A percentile compares a stretch with the other conserved stretches of the same genome.
phyloP scores from a whole-genome alignment of 352 stramenopile species.

The Phytophthora chlamydospora region DNA sequence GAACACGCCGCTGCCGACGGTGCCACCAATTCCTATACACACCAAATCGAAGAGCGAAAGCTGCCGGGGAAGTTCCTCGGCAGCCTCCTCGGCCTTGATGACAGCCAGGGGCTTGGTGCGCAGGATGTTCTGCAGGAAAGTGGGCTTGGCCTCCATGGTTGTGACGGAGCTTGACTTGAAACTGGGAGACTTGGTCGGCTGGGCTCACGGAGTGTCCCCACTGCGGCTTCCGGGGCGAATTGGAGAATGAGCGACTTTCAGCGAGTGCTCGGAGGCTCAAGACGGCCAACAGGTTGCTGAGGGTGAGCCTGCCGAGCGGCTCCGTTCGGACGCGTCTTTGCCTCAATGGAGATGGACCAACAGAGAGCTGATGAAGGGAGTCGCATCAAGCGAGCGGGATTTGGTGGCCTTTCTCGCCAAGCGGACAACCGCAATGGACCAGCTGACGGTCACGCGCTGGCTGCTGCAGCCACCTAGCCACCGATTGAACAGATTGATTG shows the following conservation, averaged over 20 bases:
- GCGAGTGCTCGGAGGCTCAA: neutral
- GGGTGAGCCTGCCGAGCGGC: slow-evolving; percentile 10
- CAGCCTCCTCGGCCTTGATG: slow-evolving; percentile 78
- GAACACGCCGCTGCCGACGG: slow-evolving; percentile 94
- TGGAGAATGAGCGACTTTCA: slow-evolving; percentile 18
- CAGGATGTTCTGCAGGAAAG: slow-evolving; percentile 59
- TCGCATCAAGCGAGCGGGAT: slow-evolving; percentile 4
- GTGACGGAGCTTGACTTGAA: too few species aligned
- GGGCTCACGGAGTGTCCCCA: slow-evolving; percentile 20
- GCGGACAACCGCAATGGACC: slow-evolving; percentile 7
- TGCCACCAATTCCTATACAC: slow-evolving; percentile 92
- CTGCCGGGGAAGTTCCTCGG: slow-evolving; percentile 69
- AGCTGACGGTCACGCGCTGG: slow-evolving; percentile 10
- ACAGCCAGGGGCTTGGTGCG: slow-evolving; percentile 77
- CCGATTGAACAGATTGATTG: neutral
- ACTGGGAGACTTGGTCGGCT: too few species aligned
- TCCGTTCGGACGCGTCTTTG: slow-evolving; percentile 29
- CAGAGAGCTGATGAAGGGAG: slow-evolving; percentile 24
- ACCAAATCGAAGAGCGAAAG: slow-evolving; percentile 91
- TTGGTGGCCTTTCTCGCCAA: slow-evolving; percentile 15
- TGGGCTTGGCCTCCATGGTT: slow-evolving; percentile 42
- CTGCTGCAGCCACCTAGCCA: neutral
- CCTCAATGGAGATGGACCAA: slow-evolving; percentile 24
- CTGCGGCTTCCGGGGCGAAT: slow-evolving; percentile 26
- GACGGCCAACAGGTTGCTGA: slow-evolving; percentile 5